Evolutionary conservation across 495 filamentous ascomycete species (phyloP), one percentile per base, ranked within the genome.

Genomic region (Hypoxylon rickii): DNA sequence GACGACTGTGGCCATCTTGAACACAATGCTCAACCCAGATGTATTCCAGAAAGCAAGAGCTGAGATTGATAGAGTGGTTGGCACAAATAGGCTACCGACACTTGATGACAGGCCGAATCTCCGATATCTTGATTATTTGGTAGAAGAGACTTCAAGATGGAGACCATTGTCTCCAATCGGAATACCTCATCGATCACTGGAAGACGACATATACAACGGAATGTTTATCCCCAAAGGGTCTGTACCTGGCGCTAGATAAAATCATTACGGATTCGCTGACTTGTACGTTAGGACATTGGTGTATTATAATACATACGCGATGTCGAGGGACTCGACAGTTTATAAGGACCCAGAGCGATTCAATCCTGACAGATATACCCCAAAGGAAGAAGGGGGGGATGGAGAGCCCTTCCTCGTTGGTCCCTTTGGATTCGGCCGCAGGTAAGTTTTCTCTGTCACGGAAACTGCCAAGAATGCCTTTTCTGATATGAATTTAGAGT

Each of bases 141-240:
- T 83, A 15, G 81, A 84, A 37, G 85, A 88, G 61, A 78, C 74
- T 15, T 77, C 86, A 36, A 74, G 85, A 44, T 86, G 85, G 81
- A 73, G 79, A 34, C 84, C 84, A 7, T 72, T 85, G 13, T 82
- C 80, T 0, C 81, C 81, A 0, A 71, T 83, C 16, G 83, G 84
- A 15, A 70, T 88, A 24, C 80, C 86, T 0, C 86, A 89, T 53
- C 68, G 70, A 4, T 74, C 76, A 2, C 64, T 67, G 11, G 65
- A 77, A 8, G 84, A 86, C 51, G 81, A 86, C 45, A 63, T 66
- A 13, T 77, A 78, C 51, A 61, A 78, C 0, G 78, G 74, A 12
- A 77, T 73, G 69, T 71, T 70, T 42, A 77, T 80, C 44, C 78
- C 78, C 1, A 72, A 69, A 49, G 76, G 74, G 32, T 58, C 12